Conservation (phyloP, 176 grass and related monocot genomes). For the bread wheat (Triticum aestivum) region IWGSC_CS_RefSeq_v2.1 NC_057796.1:107710641-107711140, state of each 20-base stretch:
- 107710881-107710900: neutral
- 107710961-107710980: constrained; percentile 69
- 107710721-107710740: too few relatives aligned
- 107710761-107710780: constrained; percentile 57
- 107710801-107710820: constrained; percentile 64
- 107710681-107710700: too few relatives aligned
- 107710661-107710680: too few relatives aligned
- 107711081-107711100: constrained; percentile 4
- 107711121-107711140: constrained; percentile 90
- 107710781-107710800: constrained; percentile 93
- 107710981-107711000: constrained; percentile 62
- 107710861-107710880: constrained; percentile 51
- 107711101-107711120: constrained; percentile 65
- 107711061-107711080: neutral
- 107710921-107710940: neutral
- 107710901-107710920: constrained; percentile 7
- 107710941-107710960: constrained; percentile 45
- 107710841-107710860: constrained; percentile 33
- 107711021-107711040: constrained; percentile 49
- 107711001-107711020: constrained; percentile 53
- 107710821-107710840: constrained; percentile 50
- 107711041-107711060: constrained; percentile 14
- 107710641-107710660: too few relatives aligned
- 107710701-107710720: too few relatives aligned
- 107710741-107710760: neutral